Conservation (phyloP, 495 filamentous ascomycete species). For the Penicillium turbatum region DNA sequence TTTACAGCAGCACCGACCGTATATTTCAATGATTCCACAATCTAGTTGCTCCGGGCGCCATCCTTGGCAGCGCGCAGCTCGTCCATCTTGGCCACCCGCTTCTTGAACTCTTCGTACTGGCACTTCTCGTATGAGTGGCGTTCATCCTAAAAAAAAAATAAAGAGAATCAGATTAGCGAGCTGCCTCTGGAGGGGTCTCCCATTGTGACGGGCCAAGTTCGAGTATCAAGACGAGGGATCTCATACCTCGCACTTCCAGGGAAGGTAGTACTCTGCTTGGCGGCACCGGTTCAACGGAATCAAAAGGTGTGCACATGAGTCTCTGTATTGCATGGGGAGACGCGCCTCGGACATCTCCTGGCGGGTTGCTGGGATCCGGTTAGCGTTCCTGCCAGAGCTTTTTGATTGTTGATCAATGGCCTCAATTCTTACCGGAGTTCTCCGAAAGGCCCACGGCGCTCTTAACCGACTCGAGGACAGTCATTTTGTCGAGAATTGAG, state of each 20-base stretch:
- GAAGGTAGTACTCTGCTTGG: slow-evolving; percentile 84
- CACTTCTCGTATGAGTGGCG: slow-evolving; percentile 98
- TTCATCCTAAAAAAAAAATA: slow-evolving; percentile 59
- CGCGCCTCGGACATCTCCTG: slow-evolving; percentile 90
- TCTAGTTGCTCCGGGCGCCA: slow-evolving; percentile 82
- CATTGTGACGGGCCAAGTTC: not conserved
- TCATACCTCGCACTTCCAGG: slow-evolving; percentile 96
- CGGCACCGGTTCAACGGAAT: slow-evolving; percentile 96
- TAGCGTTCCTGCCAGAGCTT: slow-evolving; percentile 22
- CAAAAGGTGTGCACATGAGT: slow-evolving; percentile 88
- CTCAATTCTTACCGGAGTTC: slow-evolving; percentile 37
- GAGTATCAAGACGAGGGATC: not conserved
- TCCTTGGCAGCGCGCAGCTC: slow-evolving; percentile 85
- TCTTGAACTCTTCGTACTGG: slow-evolving; percentile 98
- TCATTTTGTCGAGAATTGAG: slow-evolving; percentile 34
- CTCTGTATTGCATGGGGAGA: slow-evolving; percentile 84
- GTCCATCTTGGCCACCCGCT: slow-evolving; percentile 96
- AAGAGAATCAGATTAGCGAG: slow-evolving; percentile 5
- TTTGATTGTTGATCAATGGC: slow-evolving; percentile 21
- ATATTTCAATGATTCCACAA: slow-evolving; percentile 9
- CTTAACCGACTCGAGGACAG: slow-evolving; percentile 51
- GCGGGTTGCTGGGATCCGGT: slow-evolving; percentile 58
- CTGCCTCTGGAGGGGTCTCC: not conserved
- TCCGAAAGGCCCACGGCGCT: slow-evolving; percentile 48
- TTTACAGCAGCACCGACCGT: slow-evolving; percentile 22